Conservation (phyloP, 1,284 basidiomycete genomes). For the Polyporus tsugae region DNA sequence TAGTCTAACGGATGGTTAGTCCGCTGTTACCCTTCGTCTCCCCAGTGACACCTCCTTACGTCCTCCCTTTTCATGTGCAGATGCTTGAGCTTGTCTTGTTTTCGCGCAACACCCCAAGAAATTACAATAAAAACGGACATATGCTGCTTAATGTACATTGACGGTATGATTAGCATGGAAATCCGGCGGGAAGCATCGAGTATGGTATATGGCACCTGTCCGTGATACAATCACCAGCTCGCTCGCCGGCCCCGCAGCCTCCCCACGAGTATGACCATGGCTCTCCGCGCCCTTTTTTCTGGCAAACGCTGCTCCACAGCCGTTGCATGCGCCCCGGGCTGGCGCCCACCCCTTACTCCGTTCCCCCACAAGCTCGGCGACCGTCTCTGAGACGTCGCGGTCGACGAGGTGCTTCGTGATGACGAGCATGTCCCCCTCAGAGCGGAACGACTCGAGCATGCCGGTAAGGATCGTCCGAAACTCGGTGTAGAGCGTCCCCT, state of each 20-base stretch:
- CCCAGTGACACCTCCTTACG: neutral
- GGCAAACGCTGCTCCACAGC: slow-evolving; percentile 36
- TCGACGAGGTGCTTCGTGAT: slow-evolving; percentile 89
- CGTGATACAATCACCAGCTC: slow-evolving; percentile 61
- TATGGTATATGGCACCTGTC: slow-evolving; percentile 68
- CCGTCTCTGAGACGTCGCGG: slow-evolving; percentile 81
- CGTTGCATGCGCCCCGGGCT: slow-evolving; percentile 34
- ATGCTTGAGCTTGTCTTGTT: neutral
- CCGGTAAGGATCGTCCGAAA: slow-evolving; percentile 91
- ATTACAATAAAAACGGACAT: slow-evolving; percentile 23
- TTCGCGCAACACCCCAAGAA: slow-evolving; percentile 10
- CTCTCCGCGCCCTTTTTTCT: slow-evolving; percentile 26
- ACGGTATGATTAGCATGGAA: slow-evolving; percentile 35
- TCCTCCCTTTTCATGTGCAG: neutral
- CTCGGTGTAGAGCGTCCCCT: slow-evolving; percentile 85
- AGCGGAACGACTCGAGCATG: slow-evolving; percentile 94
- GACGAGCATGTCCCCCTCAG: slow-evolving; percentile 90
- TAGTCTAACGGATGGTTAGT: slow-evolving; percentile 40
- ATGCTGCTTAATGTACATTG: slow-evolving; percentile 44
- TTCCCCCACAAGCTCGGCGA: slow-evolving; percentile 56
- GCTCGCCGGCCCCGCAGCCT: slow-evolving; percentile 29
- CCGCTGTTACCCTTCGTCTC: neutral
- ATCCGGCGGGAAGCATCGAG: slow-evolving; percentile 52
- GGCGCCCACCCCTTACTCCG: slow-evolving; percentile 42
- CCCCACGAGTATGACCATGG: slow-evolving; percentile 2